Evolutionary conservation across 2,329 filamentous ascomycete genomes (phyloP).

Genomic region (Xylariaceae sp.): DNA sequence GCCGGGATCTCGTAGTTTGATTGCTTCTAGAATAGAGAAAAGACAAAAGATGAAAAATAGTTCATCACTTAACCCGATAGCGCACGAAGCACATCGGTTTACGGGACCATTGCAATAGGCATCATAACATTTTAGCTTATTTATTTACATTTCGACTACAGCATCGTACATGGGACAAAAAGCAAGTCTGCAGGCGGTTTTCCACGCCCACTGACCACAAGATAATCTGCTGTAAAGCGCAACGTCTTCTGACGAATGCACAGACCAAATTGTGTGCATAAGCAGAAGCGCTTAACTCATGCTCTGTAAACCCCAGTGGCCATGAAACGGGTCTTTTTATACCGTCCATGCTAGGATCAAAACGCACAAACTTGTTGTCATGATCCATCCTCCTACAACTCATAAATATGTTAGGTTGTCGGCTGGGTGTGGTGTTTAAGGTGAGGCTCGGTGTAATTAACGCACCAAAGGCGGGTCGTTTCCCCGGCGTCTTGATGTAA

Average conservation of each 20-base stretch:
- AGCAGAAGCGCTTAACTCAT: not conserved
- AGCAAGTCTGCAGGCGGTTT: not conserved
- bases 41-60: no score
- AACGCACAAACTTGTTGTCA: not conserved
- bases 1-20: no score
- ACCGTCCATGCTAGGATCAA: not conserved
- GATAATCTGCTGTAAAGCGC: not conserved
- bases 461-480: conserved; percentile 2
- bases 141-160: not conserved
- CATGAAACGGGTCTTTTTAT: not conserved
- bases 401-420: not conserved
- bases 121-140: no score
- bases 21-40: no score
- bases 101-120: no score
- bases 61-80: no score
- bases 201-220: not conserved
- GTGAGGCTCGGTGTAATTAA: conserved; percentile 11
- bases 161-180: not conserved
- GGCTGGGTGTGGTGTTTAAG: not conserved
- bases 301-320: not conserved
- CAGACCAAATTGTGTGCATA: not conserved
- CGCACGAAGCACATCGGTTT: no score
- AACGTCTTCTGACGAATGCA: not conserved
- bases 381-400: not conserved
- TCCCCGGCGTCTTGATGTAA: conserved; percentile 2